phyloP scores from a whole-genome alignment of 2,329 filamentous ascomycete genomes.

The Sclerotinia sclerotiorum region DNA sequence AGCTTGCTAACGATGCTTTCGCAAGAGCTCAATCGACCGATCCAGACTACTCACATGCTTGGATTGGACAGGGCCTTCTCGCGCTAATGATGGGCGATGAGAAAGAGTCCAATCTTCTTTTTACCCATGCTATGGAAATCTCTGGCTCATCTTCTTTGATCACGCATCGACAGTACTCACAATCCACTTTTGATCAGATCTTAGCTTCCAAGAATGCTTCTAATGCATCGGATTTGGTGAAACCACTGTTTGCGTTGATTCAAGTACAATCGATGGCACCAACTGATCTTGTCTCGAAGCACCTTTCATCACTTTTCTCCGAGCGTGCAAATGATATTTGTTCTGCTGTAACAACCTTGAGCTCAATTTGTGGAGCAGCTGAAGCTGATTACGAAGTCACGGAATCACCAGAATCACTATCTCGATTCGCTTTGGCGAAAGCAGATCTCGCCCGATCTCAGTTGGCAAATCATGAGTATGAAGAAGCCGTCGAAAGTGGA shows the following conservation, averaged over 20 bases:
- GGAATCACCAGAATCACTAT: conserved; percentile 72
- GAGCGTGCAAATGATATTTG: conserved; percentile 73
- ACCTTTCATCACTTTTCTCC: conserved; percentile 76
- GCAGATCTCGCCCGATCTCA: conserved; percentile 84
- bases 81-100: conserved; percentile 69
- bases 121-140: conserved; percentile 93
- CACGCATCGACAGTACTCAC: conserved; percentile 74
- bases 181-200: conserved; percentile 80
- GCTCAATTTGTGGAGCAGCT: conserved; percentile 64
- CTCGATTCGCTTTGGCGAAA: conserved; percentile 77
- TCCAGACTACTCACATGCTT: conserved; percentile 88
- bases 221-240: conserved; percentile 66
- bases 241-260: conserved; percentile 83
- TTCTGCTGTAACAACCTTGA: conserved; percentile 63
- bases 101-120: conserved; percentile 78
- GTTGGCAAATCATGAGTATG: conserved; percentile 65
- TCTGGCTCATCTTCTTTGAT: conserved; percentile 73
- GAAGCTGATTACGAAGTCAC: conserved; percentile 83
- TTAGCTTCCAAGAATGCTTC: conserved; percentile 54
- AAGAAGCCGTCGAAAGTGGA: conserved; percentile 73
- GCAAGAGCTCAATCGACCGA: conserved; percentile 90
- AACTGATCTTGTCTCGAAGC: conserved; percentile 68
- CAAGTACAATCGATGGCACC: conserved; percentile 75
- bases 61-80: conserved; percentile 88
- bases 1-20: conserved; percentile 88